These are phyloP conservation scores for Trifolium repens DNA, from an alignment of 306 rosid genomes.

Conservation along the genomic window DNA sequence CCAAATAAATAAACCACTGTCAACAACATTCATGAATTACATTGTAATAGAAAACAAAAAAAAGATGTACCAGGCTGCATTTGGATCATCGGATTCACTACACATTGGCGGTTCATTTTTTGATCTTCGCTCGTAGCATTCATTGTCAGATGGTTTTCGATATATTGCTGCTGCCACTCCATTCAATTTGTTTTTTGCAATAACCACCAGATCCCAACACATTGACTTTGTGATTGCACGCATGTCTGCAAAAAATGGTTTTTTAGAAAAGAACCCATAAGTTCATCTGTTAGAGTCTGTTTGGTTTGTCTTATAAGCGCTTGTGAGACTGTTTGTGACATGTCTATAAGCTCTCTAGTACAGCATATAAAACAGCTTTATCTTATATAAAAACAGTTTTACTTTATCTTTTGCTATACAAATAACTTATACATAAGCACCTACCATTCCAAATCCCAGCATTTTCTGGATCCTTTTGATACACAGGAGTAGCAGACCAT, in stretches of 20 bases:
- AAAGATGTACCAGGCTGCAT: conserved; percentile 69
- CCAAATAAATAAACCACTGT: conserved; percentile 17
- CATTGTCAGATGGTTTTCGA: conserved; percentile 80
- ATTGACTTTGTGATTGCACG: conserved; percentile 68
- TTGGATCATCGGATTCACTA: conserved; percentile 69
- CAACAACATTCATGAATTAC: conserved; percentile 6
- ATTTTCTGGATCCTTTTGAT: conserved; percentile 74
- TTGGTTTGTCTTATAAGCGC: background rate
- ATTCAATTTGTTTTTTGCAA: conserved; percentile 65
- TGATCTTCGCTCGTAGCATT: conserved; percentile 62
- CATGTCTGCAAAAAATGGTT: conserved; percentile 62
- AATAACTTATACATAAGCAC: background rate
- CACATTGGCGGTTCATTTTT: conserved; percentile 76
- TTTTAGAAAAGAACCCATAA: conserved; percentile 19
- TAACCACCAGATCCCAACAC: conserved; percentile 80
- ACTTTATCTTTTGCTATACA: background rate
- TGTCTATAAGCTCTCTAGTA: background rate
- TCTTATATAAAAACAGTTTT: background rate
- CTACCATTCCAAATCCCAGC: conserved; percentile 80
- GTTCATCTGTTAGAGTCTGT: conserved; percentile 10
- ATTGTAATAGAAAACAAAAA: conserved; percentile 1
- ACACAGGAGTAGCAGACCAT: conserved; percentile 96
- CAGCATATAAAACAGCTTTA: too few relatives aligned
- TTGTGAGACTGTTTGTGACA: background rate
- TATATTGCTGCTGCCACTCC: conserved; percentile 80